Evolutionary conservation across 2,329 filamentous ascomycete species (phyloP).

Genomic region (Trichoderma asperellum): DNA sequence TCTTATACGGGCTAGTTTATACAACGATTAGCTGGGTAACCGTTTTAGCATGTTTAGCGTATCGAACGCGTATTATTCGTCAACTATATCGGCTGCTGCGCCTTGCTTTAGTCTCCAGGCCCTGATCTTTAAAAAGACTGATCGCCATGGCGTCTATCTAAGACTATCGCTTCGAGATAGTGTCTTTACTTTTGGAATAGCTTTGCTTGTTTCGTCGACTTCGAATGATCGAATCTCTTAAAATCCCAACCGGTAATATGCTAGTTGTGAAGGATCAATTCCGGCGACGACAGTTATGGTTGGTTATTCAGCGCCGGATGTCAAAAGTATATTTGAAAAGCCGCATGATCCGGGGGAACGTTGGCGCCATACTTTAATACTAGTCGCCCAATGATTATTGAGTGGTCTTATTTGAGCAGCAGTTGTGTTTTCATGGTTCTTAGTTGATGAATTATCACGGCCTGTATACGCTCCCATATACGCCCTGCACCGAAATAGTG

Average conservation of each 20-base stretch:
- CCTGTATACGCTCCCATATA: background rate
- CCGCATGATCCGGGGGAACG: background rate
- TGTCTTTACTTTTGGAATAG: background rate
- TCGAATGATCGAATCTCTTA: background rate
- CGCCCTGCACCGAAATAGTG: background rate
- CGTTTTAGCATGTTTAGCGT: background rate
- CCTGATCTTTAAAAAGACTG: background rate
- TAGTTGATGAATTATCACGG: background rate
- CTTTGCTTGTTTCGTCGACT: background rate
- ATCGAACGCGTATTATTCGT: background rate
- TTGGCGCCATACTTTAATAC: background rate
- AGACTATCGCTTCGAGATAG: background rate
- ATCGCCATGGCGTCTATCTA: background rate
- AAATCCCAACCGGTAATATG: background rate
- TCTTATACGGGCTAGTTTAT: background rate
- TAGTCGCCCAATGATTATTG: background rate
- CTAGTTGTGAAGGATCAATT: slow-evolving; percentile 30
- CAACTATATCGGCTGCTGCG: background rate
- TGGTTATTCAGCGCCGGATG: slow-evolving; percentile 36
- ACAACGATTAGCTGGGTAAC: background rate
- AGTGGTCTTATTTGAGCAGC: background rate
- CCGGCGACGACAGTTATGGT: slow-evolving; percentile 41
- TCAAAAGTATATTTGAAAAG: background rate
- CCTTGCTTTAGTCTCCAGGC: background rate
- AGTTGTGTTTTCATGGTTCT: background rate